Evolutionary conservation across 2,329 filamentous ascomycete genomes (phyloP).

Genomic region (Septoria petroselini): DNA sequence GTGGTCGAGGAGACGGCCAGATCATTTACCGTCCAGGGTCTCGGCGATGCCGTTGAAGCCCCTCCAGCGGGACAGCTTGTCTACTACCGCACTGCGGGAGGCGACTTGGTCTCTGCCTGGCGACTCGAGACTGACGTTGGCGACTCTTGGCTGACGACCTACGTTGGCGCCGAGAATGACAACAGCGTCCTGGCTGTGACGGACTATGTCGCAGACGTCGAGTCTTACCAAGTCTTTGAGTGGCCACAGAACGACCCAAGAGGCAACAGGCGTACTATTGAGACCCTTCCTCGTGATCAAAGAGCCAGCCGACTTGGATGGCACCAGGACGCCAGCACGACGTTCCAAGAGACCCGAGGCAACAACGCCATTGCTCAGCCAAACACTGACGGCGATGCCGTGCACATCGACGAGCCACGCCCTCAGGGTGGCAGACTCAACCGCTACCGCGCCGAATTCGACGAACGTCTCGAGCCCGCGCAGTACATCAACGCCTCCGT

Average conservation of each 20-base stretch:
- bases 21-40: constrained; percentile 49
- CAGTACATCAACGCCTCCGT: constrained; percentile 55
- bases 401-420: constrained; percentile 52
- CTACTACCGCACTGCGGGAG: constrained; percentile 53
- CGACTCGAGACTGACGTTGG: constrained; percentile 57
- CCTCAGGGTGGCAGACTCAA: constrained; percentile 44
- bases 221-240: constrained; percentile 54
- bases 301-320: constrained; percentile 53
- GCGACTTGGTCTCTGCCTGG: constrained; percentile 53
- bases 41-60: constrained; percentile 46
- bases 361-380: constrained; percentile 59
- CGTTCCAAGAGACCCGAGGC: constrained; percentile 55
- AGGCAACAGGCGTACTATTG: constrained; percentile 45
- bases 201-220: constrained; percentile 56
- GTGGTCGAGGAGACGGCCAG: constrained; percentile 34
- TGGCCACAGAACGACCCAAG: constrained; percentile 57
- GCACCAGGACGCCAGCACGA: constrained; percentile 48
- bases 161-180: constrained; percentile 52
- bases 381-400: constrained; percentile 48
- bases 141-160: constrained; percentile 59
- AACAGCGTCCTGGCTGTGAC: constrained; percentile 53
- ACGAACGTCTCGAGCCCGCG: constrained; percentile 16
- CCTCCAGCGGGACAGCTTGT: constrained; percentile 57
- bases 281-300: constrained; percentile 51
- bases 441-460: constrained; percentile 39